phyloP scores from a whole-genome alignment of 2,329 filamentous ascomycete genomes.

The Diaporthe longicolla region DNA sequence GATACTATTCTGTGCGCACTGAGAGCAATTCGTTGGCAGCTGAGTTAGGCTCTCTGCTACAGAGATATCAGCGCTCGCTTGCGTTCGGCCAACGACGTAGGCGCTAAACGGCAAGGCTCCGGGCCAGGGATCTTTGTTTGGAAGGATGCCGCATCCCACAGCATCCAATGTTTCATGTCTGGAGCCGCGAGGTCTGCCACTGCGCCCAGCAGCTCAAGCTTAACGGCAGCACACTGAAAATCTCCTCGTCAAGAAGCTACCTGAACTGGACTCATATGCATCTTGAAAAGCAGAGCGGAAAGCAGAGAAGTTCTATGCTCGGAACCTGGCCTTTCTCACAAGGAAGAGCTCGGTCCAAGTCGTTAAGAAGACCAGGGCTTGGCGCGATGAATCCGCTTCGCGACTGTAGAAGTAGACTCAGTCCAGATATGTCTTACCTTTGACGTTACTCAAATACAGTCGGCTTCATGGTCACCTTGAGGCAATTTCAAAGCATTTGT shows the following conservation, averaged over 20 bases:
- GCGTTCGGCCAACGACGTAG: not conserved
- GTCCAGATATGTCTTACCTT: not conserved
- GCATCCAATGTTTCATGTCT: not conserved
- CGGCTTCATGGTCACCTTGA: not conserved
- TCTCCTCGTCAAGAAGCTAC: not conserved
- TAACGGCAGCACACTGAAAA: fast-evolving
- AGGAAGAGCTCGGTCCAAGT: not conserved
- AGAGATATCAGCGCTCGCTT: not conserved
- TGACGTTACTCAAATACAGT: not conserved
- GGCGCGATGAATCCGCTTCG: too few species aligned
- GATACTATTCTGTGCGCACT: not conserved
- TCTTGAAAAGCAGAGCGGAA: fast-evolving
- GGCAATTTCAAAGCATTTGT: not conserved
- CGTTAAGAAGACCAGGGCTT: not conserved
- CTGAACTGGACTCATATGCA: too few species aligned
- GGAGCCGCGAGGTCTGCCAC: too few species aligned
- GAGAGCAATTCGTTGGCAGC: too few species aligned
- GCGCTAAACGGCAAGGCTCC: constrained; percentile 23
- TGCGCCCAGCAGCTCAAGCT: too few species aligned
- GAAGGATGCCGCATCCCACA: not conserved
- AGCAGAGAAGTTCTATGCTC: not conserved
- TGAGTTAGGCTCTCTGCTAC: not conserved
- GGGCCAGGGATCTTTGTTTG: not conserved
- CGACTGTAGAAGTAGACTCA: not conserved
- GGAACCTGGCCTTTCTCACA: not conserved